Evolutionary conservation across 495 filamentous ascomycete species (phyloP).

Genomic region (Durotheca rogersii): DNA sequence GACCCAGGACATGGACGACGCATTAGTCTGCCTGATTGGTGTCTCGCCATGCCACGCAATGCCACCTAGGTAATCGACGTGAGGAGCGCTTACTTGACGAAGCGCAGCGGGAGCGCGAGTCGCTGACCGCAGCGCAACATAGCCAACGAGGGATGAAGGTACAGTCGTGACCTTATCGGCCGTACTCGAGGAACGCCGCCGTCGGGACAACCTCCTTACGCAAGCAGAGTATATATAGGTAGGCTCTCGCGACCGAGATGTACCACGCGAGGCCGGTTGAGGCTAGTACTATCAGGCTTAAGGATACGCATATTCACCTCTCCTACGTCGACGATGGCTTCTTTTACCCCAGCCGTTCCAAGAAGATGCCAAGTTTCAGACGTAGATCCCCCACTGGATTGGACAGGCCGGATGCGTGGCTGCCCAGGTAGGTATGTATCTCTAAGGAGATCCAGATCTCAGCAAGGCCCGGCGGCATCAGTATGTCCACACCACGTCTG

Average conservation of each 20-base stretch:
- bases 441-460: background rate
- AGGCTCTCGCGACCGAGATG: too few species aligned
- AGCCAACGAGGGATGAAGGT: too few species aligned
- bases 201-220: background rate
- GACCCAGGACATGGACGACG: conserved; percentile 4
- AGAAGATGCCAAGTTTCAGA: conserved; percentile 12
- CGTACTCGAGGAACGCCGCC: too few species aligned
- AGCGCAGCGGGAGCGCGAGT: too few species aligned
- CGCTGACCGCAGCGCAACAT: too few species aligned
- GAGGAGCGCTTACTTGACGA: too few species aligned
- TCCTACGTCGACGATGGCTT: background rate
- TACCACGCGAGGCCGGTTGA: conserved; percentile 1
- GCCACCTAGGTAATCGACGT: conserved; percentile 5
- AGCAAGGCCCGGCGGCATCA: too few species aligned
- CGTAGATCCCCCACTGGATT: conserved; percentile 13
- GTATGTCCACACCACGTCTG: too few species aligned
- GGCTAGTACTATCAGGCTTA: background rate
- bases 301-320: background rate
- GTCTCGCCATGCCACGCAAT: background rate
- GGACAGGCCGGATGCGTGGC: too few species aligned
- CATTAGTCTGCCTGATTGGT: background rate
- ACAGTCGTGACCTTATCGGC: too few species aligned
- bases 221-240: conserved; percentile 3
- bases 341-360: background rate
- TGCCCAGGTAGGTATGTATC: too few species aligned